Percentiles rank a stretch among this genome's conserved stretches.
phyloP scores from a whole-genome alignment of 1,139 yeast genomes.

The Suhomyces guaymorum region DNA sequence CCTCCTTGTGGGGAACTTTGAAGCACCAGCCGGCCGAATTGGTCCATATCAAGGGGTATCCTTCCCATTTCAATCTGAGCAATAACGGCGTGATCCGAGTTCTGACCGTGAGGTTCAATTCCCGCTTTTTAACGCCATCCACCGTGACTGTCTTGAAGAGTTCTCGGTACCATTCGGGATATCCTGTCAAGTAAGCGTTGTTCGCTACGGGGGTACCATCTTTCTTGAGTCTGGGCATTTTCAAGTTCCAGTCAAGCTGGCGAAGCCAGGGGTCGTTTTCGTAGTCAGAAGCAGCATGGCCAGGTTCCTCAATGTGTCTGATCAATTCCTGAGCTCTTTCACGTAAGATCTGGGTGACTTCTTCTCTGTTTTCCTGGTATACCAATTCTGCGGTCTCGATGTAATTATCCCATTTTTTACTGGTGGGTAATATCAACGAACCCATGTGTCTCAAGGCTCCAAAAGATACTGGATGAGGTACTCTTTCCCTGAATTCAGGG shows the following conservation, averaged over 20 bases:
- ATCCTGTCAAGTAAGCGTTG: slow-evolving; percentile 81
- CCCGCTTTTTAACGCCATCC: slow-evolving; percentile 25
- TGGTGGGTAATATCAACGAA: slow-evolving; percentile 78
- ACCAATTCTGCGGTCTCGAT: slow-evolving; percentile 65
- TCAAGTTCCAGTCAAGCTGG: slow-evolving; percentile 85
- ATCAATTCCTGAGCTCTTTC: slow-evolving; percentile 64
- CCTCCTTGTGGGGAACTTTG: slow-evolving; percentile 48
- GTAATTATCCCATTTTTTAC: slow-evolving; percentile 71
- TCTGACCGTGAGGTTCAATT: slow-evolving; percentile 64
- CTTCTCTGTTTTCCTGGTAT: slow-evolving; percentile 58
- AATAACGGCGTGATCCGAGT: slow-evolving; percentile 77
- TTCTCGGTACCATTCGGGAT: slow-evolving; percentile 90
- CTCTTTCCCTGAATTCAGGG: slow-evolving; percentile 63
- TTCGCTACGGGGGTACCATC: slow-evolving; percentile 74
- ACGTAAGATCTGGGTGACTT: slow-evolving; percentile 60
- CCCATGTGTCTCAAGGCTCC: slow-evolving; percentile 82
- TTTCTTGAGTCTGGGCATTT: slow-evolving; percentile 62
- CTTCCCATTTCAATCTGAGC: slow-evolving; percentile 82
- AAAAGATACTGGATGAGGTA: slow-evolving; percentile 95
- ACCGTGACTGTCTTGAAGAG: slow-evolving; percentile 53
- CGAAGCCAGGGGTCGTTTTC: slow-evolving; percentile 80
- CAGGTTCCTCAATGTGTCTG: slow-evolving; percentile 23
- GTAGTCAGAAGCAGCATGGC: slow-evolving; percentile 32
- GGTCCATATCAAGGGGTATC: slow-evolving; percentile 78
- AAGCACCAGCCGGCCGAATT: slow-evolving; percentile 88